Base-by-base conservation (phyloP, 495 filamentous ascomycete genomes). In the Trichoderma asperelloides region DNA sequence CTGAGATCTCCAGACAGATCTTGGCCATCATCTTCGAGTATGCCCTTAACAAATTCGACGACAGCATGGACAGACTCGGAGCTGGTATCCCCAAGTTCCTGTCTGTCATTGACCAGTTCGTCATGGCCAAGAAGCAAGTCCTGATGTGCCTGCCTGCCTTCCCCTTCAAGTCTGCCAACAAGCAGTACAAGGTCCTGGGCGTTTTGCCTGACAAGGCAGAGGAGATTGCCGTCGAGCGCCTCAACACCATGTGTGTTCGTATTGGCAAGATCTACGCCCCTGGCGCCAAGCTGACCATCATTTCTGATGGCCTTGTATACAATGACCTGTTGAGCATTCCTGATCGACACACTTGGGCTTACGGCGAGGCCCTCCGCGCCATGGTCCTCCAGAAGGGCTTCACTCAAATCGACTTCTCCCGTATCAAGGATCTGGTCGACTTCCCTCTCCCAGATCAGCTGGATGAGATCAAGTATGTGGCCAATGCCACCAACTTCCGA, bases 131-230 rank as follows among this genome's bases (percentile, higher is more conserved):
- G 25, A 66, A 66, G 62, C 62, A n/a, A 7, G 28, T 64, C n/a
- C 25, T 28, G 33, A 64, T 37, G 47, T 80, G 80, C 51, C 75
- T 84, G 4, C 81, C 81, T 55, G 80, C 80, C 11, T 84, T 84
- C 66, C 81, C 81, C 1, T 82, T 81, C 74, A 84, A 84, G 67
- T 82, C 79, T 1, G 75, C 80, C 9, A 80, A 82, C 49, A 75
- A 74, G 11, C 69, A 70, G 37, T 73, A 76, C 23, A 82, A 83
- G 39, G 80, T 81, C 0, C 70, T 83, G 5, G 81, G 81, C 6
- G 70, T 66, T 23, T 68, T 80, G 23, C 81, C 81, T 1, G 81
- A 84, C 63, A 81, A 78, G 43, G 80, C 77, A 16, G 81, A 82
- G 65, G 78, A 81, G 68, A 73, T 84, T 51, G 80, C 80, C 2